Conservation (phyloP, 441 rosid species). For the Codiaeum variegatum region DNA sequence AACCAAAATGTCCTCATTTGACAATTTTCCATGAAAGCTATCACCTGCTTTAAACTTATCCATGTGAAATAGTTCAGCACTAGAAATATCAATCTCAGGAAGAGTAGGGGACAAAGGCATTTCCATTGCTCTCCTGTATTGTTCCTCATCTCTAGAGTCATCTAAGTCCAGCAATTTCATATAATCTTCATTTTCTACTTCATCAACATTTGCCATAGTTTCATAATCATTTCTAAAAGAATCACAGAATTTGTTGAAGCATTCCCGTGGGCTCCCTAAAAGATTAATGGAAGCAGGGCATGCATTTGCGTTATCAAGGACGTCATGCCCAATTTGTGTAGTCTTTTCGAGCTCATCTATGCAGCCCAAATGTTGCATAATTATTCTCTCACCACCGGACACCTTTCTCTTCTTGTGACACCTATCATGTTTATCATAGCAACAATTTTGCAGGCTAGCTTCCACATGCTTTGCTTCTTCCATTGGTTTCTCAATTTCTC, state of each 20-base stretch:
- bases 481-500: conserved; percentile 25
- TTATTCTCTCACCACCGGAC: conserved; percentile 31
- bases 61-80: conserved; percentile 24
- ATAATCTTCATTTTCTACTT: conserved; percentile 36
- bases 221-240: conserved; percentile 31
- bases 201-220: conserved; percentile 29
- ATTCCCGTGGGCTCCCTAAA: conserved; percentile 14
- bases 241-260: conserved; percentile 16
- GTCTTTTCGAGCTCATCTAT: conserved; percentile 25
- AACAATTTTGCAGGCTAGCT: conserved; percentile 30
- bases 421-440: conserved; percentile 29
- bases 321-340: conserved; percentile 11
- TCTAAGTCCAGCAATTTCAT: conserved; percentile 87
- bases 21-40: conserved; percentile 16
- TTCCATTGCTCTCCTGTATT: conserved; percentile 59
- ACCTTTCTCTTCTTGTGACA: conserved; percentile 42
- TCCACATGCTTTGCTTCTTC: conserved; percentile 27
- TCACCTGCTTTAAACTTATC: conserved; percentile 23
- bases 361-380: conserved; percentile 20
- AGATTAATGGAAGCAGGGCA: conserved; percentile 19
- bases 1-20: conserved; percentile 21
- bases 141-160: conserved; percentile 53
- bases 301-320: conserved; percentile 22
- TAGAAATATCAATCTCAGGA: conserved; percentile 50
- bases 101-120: conserved; percentile 74